A percentile compares a stretch with the other conserved stretches of the same genome.
These are phyloP conservation scores for Lepiota subincarnata DNA, from an alignment of 768 basidiomycete genomes.

Conservation along the genomic window DNA sequence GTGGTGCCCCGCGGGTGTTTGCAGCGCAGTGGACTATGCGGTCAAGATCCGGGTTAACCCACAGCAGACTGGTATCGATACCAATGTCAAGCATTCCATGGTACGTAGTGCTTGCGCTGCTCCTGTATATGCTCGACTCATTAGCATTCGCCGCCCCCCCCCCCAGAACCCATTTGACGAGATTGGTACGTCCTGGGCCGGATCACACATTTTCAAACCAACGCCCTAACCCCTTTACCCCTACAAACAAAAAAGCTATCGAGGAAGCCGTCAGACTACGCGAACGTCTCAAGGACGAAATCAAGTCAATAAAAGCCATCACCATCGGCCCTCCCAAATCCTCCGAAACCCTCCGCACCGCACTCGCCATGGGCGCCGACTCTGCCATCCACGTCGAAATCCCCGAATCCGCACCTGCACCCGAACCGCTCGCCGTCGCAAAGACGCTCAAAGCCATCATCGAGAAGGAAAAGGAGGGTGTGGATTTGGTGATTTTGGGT, in stretches of 20 bases:
- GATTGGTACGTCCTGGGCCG: slow-evolving; percentile 63
- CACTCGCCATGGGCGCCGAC: slow-evolving; percentile 98
- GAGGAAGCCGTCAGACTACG: slow-evolving; percentile 97
- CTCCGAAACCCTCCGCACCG: slow-evolving; percentile 87
- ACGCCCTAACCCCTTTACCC: too few species aligned
- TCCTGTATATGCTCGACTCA: too few species aligned
- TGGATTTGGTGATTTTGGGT: slow-evolving; percentile 91
- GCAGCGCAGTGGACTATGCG: slow-evolving; percentile 91
- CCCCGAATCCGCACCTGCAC: slow-evolving; percentile 64
- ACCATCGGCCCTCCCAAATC: slow-evolving; percentile 94
- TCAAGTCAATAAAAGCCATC: slow-evolving; percentile 86
- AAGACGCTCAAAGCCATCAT: slow-evolving; percentile 79
- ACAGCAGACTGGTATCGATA: slow-evolving; percentile 92
- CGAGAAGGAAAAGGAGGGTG: slow-evolving; percentile 47
- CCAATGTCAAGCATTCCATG: slow-evolving; percentile 99
- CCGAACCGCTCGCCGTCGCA: slow-evolving; percentile 91
- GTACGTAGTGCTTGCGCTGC: too few species aligned
- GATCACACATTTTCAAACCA: too few species aligned
- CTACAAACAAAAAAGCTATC: too few species aligned
- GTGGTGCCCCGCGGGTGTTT: too few species aligned
- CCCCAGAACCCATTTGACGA: slow-evolving; percentile 99
- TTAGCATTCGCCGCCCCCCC: too few species aligned
- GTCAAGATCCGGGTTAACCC: slow-evolving; percentile 98
- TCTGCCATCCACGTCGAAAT: slow-evolving; percentile 86
- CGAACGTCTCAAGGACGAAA: slow-evolving; percentile 68